Conservation (phyloP, 805 yeast genomes). For the Barnettozyma pratensis region DNA sequence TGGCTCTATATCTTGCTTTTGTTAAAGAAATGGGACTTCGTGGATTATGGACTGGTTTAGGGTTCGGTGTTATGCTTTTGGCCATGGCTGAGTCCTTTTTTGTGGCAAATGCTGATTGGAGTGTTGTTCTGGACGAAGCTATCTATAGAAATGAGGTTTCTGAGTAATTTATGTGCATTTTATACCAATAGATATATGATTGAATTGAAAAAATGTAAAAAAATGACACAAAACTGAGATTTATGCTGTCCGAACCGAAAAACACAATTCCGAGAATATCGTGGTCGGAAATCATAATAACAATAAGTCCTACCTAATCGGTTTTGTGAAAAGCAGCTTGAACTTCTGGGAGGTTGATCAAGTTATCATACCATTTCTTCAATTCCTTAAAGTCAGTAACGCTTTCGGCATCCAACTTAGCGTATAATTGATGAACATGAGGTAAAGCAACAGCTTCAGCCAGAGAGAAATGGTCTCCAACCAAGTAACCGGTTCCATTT, state of each 20-base stretch:
- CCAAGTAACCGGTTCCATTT: conserved; percentile 45
- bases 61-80: conserved; percentile 42
- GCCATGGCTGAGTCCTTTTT: conserved; percentile 19
- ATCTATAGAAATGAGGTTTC: too few relatives aligned
- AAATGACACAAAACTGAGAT: too few relatives aligned
- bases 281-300: too few relatives aligned
- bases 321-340: conserved; percentile 7
- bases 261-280: too few relatives aligned
- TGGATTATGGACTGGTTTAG: conserved; percentile 71
- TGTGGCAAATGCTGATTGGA: too few relatives aligned
- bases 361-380: conserved; percentile 7
- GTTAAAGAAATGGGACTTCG: conserved; percentile 32
- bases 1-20: conserved; percentile 33
- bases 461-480: conserved; percentile 51
- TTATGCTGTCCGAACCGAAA: too few relatives aligned
- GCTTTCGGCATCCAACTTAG: conserved; percentile 2
- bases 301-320: too few relatives aligned
- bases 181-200: too few relatives aligned
- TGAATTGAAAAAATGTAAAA: too few relatives aligned
- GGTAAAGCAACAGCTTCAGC: conserved; percentile 51
- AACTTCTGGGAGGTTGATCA: conserved; percentile 7
- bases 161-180: too few relatives aligned
- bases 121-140: too few relatives aligned
- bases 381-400: conserved; percentile 2
- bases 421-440: conserved; percentile 15